Evolutionary conservation across 768 basidiomycete genomes (phyloP).

Genomic region (Naganishia kalamii): DNA sequence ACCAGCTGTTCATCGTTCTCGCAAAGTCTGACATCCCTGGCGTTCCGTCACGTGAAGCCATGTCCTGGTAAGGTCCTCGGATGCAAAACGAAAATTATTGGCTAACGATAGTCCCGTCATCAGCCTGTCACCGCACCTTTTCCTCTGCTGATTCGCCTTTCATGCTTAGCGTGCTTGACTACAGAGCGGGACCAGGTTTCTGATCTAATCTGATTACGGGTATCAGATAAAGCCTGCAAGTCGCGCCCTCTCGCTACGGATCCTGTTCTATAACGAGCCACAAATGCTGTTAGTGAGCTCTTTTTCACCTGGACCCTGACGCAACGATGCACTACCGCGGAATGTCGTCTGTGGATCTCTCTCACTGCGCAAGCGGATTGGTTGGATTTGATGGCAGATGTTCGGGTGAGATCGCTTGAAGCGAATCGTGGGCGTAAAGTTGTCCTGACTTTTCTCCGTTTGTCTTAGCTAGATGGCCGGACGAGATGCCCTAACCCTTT

Average conservation of each 20-base stretch:
- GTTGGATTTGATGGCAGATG: too few relatives aligned
- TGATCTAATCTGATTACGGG: not conserved
- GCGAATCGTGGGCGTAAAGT: not conserved
- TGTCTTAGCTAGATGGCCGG: not conserved
- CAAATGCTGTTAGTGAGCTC: not conserved
- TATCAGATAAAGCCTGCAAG: not conserved
- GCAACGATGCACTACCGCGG: too few relatives aligned
- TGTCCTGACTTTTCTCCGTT: not conserved
- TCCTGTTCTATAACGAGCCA: not conserved
- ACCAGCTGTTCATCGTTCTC: too few relatives aligned
- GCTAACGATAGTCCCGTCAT: too few relatives aligned
- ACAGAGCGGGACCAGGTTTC: too few relatives aligned
- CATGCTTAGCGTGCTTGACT: not conserved
- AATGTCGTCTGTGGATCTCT: too few relatives aligned
- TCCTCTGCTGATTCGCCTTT: not conserved
- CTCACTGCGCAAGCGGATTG: too few relatives aligned
- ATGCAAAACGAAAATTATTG: too few relatives aligned
- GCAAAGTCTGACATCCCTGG: too few relatives aligned
- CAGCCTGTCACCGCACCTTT: not conserved
- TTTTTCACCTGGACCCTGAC: not conserved
- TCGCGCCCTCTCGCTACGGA: not conserved
- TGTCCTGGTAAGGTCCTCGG: too few relatives aligned
- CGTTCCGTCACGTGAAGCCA: too few relatives aligned
- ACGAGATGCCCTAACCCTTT: too few relatives aligned
- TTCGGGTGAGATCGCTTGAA: slow-evolving; percentile 3